These are phyloP conservation scores for Ichthyophonus hoferi DNA, from an alignment of 208 protist genomes.

Conservation along the genomic window DNA sequence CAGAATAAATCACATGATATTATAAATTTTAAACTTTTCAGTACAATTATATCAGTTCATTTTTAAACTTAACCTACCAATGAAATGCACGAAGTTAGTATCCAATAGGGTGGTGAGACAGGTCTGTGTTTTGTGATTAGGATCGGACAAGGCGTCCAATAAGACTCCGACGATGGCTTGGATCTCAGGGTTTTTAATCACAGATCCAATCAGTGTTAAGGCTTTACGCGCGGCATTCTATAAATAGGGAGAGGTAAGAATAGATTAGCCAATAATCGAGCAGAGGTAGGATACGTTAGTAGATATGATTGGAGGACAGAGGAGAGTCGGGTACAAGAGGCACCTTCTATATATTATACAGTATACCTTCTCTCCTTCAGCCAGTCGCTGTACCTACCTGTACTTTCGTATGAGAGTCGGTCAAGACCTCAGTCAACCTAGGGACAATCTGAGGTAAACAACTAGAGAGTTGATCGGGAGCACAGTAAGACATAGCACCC, in stretches of 20 bases:
- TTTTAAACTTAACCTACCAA: too few relatives aligned
- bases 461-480: slow-evolving; percentile 64
- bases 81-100: slow-evolving; percentile 71
- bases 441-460: slow-evolving; percentile 64
- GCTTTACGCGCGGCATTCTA: slow-evolving; percentile 60
- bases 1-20: too few relatives aligned
- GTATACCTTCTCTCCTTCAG: too few relatives aligned
- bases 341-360: too few relatives aligned
- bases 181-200: slow-evolving; percentile 77
- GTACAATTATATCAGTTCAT: too few relatives aligned
- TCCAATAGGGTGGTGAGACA: slow-evolving; percentile 61
- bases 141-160: slow-evolving; percentile 65
- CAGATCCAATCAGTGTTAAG: slow-evolving; percentile 67
- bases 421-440: slow-evolving; percentile 56
- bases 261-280: too few relatives aligned
- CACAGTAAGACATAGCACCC: slow-evolving; percentile 73
- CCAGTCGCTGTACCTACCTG: too few relatives aligned
- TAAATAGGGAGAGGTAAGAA: too few relatives aligned
- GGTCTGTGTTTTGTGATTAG: slow-evolving; percentile 49
- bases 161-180: slow-evolving; percentile 53
- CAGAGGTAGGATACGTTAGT: too few relatives aligned
- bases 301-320: too few relatives aligned
- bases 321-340: too few relatives aligned
- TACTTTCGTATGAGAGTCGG: slow-evolving; percentile 74
- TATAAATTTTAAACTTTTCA: too few relatives aligned